Conservation (phyloP, 1,284 basidiomycete species). For the Erythrobasidium hasegawianum region DNA sequence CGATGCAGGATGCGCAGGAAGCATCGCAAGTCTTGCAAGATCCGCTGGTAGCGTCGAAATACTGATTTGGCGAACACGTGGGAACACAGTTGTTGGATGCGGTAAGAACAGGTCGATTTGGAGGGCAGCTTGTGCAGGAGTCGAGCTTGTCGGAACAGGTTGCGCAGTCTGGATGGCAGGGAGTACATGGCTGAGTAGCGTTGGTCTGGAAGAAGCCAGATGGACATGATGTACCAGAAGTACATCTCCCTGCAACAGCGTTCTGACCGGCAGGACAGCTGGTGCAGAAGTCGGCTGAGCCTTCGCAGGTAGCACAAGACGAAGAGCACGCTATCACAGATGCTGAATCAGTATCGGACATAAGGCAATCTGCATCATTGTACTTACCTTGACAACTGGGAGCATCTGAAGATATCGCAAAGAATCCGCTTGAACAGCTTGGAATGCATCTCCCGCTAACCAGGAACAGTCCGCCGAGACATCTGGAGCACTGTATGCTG, state of each 20-base stretch:
- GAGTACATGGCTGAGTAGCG: slow-evolving; percentile 57
- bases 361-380: slow-evolving; percentile 62
- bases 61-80: slow-evolving; percentile 66
- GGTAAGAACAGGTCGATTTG: slow-evolving; percentile 64
- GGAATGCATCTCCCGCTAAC: slow-evolving; percentile 63
- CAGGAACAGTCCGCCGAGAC: slow-evolving; percentile 68
- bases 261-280: slow-evolving; percentile 62
- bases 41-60: slow-evolving; percentile 62
- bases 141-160: slow-evolving; percentile 69
- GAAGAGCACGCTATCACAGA: slow-evolving; percentile 62
- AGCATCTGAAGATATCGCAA: slow-evolving; percentile 50
- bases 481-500: slow-evolving; percentile 67
- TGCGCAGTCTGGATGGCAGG: slow-evolving; percentile 75
- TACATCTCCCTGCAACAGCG: slow-evolving; percentile 65
- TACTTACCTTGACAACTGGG: slow-evolving; percentile 52
- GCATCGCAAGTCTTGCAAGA: slow-evolving; percentile 67
- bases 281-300: slow-evolving; percentile 64
- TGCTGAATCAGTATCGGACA: slow-evolving; percentile 28
- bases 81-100: slow-evolving; percentile 64
- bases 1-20: slow-evolving; percentile 66
- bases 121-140: slow-evolving; percentile 67
- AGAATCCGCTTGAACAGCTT: slow-evolving; percentile 66
- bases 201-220: slow-evolving; percentile 61
- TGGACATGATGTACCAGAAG: slow-evolving; percentile 60
- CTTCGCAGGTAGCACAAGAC: slow-evolving; percentile 65